phyloP scores from a whole-genome alignment of 805 yeast genomes.

The Aciculoconidium aculeatum region DNA sequence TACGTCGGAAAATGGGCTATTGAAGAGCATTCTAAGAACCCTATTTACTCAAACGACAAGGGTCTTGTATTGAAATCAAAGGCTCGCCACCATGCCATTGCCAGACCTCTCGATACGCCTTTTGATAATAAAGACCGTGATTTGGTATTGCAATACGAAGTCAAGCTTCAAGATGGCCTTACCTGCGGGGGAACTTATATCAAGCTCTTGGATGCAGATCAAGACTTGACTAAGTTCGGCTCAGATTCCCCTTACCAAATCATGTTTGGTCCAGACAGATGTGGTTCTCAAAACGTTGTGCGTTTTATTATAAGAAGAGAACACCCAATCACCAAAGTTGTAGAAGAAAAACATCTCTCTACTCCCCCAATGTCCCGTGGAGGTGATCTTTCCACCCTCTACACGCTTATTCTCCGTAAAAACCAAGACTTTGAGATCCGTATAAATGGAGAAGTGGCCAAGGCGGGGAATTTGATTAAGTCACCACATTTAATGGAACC shows the following conservation, averaged over 20 bases:
- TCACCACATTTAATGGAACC: constrained; percentile 53
- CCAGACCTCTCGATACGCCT: constrained; percentile 50
- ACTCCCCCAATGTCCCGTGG: constrained; percentile 63
- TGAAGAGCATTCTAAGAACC: constrained; percentile 48
- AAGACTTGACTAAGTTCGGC: constrained; percentile 44
- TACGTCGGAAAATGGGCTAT: constrained; percentile 75
- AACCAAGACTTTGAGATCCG: constrained; percentile 72
- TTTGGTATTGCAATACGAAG: constrained; percentile 84
- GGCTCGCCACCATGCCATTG: constrained; percentile 80
- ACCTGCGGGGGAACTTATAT: constrained; percentile 88
- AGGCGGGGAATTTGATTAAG: constrained; percentile 62
- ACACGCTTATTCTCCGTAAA: constrained; percentile 68
- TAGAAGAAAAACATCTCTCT: constrained; percentile 63
- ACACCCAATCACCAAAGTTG: constrained; percentile 47
- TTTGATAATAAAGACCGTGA: constrained; percentile 58
- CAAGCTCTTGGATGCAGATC: constrained; percentile 53
- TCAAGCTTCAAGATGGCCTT: constrained; percentile 72
- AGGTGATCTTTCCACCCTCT: constrained; percentile 56
- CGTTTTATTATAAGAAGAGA: constrained; percentile 66
- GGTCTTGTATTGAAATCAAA: constrained; percentile 73
- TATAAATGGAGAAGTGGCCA: constrained; percentile 69
- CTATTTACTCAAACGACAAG: constrained; percentile 59
- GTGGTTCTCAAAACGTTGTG: constrained; percentile 75
- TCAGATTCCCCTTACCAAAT: constrained; percentile 71
- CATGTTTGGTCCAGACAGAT: constrained; percentile 93